These are phyloP conservation scores for Sodiomyces alkalinus DNA, from an alignment of 2,329 filamentous ascomycete genomes.

Conservation along the genomic window DNA sequence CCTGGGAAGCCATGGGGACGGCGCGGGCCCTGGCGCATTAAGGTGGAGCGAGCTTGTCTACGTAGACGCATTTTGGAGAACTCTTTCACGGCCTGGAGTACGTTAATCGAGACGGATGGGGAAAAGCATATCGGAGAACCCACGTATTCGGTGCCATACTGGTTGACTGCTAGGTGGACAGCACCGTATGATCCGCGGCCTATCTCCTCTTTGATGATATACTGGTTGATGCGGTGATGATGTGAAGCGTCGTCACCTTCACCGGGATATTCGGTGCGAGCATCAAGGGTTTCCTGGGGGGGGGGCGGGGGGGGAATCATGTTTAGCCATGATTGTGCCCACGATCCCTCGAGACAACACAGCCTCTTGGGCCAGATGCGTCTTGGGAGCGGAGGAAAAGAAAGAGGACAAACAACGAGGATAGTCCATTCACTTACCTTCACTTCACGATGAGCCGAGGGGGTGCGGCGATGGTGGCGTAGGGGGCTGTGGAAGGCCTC, in stretches of 20 bases:
- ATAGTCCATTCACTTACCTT: slow-evolving; percentile 25
- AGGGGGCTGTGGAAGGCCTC: slow-evolving; percentile 34
- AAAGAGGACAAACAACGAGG: too few species aligned
- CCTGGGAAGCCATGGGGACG: slow-evolving; percentile 26
- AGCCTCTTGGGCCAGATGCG: too few species aligned
- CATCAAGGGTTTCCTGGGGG: slow-evolving; percentile 74
- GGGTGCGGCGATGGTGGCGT: slow-evolving; percentile 41
- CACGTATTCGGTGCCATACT: slow-evolving; percentile 88
- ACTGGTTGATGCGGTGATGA: slow-evolving; percentile 87
- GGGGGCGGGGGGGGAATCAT: neutral
- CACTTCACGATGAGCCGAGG: slow-evolving; percentile 40
- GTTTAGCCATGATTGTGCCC: neutral
- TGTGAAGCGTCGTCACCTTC: slow-evolving; percentile 69
- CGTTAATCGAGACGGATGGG: slow-evolving; percentile 8
- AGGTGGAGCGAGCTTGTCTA: slow-evolving; percentile 79
- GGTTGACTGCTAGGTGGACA: slow-evolving; percentile 79
- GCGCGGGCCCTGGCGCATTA: slow-evolving; percentile 43
- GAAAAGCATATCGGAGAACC: slow-evolving; percentile 17
- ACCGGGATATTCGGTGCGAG: slow-evolving; percentile 71
- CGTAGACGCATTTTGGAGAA: slow-evolving; percentile 88
- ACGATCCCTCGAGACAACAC: too few species aligned
- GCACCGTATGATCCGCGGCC: slow-evolving; percentile 92
- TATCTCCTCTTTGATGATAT: slow-evolving; percentile 86
- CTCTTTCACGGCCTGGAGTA: slow-evolving; percentile 73
- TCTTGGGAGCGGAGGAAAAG: too few species aligned